Conservation (phyloP, 164 flowering plant genomes). For the Santalum album region DNA sequence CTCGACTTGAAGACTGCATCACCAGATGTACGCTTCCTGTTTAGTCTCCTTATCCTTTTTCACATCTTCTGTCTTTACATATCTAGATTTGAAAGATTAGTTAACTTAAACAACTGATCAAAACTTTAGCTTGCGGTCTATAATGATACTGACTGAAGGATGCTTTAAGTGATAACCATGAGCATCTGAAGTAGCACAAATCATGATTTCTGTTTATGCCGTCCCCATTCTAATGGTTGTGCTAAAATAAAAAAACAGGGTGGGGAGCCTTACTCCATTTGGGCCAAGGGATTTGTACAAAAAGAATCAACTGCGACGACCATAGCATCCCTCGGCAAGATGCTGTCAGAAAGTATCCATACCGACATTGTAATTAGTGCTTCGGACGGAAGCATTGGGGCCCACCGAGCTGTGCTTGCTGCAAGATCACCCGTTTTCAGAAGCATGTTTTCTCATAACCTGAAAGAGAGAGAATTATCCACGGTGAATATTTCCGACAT, state of each 20-base stretch:
- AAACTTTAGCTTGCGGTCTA: too few species aligned
- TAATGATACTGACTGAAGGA: too few species aligned
- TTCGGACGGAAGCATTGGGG: conserved; percentile 64
- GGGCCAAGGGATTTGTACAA: conserved; percentile 44
- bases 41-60: neutral
- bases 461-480: conserved; percentile 80
- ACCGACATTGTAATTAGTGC: conserved; percentile 73
- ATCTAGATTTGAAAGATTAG: neutral
- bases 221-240: too few species aligned
- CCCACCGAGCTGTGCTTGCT: conserved; percentile 84
- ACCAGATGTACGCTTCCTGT: conserved; percentile 34
- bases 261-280: conserved; percentile 68
- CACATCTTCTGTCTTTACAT: too few species aligned
- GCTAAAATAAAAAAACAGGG: conserved; percentile 48
- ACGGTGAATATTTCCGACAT: conserved; percentile 75
- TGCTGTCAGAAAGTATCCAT: conserved; percentile 78
- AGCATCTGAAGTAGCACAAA: too few species aligned
- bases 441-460: conserved; percentile 89
- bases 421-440: conserved; percentile 80
- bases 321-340: conserved; percentile 52
- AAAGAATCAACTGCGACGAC: conserved; percentile 40
- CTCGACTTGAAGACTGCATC: conserved; percentile 67
- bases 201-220: too few species aligned
- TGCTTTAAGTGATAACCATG: too few species aligned
- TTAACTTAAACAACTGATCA: neutral